Evolutionary conservation across 73 alveolate genomes (phyloP).

Genomic region (Tetrahymena thermophila): DNA sequence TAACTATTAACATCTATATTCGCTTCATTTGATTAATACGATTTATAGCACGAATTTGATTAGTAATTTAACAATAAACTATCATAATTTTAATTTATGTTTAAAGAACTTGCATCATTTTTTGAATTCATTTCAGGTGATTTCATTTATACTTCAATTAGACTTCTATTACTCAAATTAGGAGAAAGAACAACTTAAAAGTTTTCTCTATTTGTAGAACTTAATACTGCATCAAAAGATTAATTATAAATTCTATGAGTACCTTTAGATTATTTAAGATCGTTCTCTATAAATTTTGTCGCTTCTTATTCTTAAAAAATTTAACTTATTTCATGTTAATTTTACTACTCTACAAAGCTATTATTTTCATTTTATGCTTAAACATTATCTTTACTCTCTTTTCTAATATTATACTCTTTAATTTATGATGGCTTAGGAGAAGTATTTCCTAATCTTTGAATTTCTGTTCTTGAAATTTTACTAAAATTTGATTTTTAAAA

Average conservation of each 20-base stretch:
- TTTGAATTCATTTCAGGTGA: too few species aligned
- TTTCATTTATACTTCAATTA: background rate
- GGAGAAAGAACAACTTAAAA: background rate
- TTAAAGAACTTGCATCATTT: too few species aligned
- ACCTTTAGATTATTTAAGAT: background rate
- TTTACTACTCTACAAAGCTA: too few species aligned
- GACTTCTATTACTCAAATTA: background rate
- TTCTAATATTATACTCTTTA: too few species aligned
- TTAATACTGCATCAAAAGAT: background rate
- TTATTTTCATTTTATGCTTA: too few species aligned
- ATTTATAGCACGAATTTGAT: background rate
- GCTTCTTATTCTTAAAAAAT: background rate
- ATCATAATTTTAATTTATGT: too few species aligned
- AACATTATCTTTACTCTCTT: too few species aligned
- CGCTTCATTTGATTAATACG: background rate
- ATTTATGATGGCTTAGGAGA: background rate
- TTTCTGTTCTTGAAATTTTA: too few species aligned
- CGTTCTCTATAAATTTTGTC: background rate
- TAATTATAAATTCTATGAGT: too few species aligned
- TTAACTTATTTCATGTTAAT: too few species aligned
- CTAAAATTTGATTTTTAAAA: background rate
- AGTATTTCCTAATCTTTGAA: too few species aligned
- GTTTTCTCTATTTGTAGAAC: background rate
- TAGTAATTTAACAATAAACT: background rate
- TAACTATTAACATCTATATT: background rate